Base-by-base conservation (phyloP, 768 basidiomycete species). In the Scleroderma bovista region DNA sequence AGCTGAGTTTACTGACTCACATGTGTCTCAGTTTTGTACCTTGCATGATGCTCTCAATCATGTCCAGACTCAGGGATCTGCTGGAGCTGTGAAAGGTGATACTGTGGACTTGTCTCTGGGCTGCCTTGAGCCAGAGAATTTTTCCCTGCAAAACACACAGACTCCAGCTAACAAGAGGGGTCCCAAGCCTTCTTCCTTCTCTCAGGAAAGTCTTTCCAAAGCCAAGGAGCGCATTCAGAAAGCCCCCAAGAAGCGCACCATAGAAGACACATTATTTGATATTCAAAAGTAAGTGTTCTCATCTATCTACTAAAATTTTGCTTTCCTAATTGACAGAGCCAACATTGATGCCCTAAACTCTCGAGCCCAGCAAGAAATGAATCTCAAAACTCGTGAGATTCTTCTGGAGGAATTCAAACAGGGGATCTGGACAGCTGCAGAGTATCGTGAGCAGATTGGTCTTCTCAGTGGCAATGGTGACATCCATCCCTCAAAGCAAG, bases 1-100 rank as follows among this genome's bases (percentile, higher is more conserved):
- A 17, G 34, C 17, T 13, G 34, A 36, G 6, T 29, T 39, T 12
- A 45, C 17, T 17, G 41, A 15, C 46, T 20, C 41, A 16, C 52
- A 47, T n/a, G 44, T 42, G 88, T 55, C 71, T 79, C 6, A 81
- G 83, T 50, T 63, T 36, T 13, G 15, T 15, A 36, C 13, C 34
- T 17, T 36, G 34, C 34, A 36, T 13, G 34, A 36, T 36, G 34
- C 34, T 36, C 13, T 36, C 6, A 36, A 36, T 36, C 34, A 36
- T 36, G 34, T 17, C 13, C 9, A 36, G 6, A 17, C 34, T 36
- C 34, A 36, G 34, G 17, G 9, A 29, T 29, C 26, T 29, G 26
- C 9, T 29, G 26, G 26, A 13, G 17, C 34, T 36, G 17, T 36
- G 34, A 17, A 36, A 17, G 34, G 34, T 36, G 13, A 36, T 36